These are phyloP conservation scores for Nemania abortiva DNA, from an alignment of 2,329 filamentous ascomycete genomes.

Conservation along the genomic window DNA sequence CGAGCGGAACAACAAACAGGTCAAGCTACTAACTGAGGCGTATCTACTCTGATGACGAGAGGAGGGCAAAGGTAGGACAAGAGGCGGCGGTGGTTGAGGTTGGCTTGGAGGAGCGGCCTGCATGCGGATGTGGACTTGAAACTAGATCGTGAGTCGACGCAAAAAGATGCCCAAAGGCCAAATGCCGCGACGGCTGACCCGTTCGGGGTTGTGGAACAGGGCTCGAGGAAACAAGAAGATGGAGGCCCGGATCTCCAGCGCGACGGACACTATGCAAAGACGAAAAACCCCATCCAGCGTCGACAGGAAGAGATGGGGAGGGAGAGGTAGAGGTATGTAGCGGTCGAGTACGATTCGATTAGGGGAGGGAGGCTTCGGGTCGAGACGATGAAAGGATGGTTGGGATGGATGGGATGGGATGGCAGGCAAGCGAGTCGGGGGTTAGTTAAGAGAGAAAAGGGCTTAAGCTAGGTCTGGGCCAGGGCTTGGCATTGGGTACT, in stretches of 20 bases:
- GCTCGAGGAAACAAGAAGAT: conserved; percentile 36
- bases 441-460: conserved; percentile 38
- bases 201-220: conserved; percentile 32
- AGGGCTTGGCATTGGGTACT: conserved; percentile 32
- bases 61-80: conserved; percentile 35
- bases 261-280: conserved; percentile 49
- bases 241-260: conserved; percentile 52
- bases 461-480: conserved; percentile 37
- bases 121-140: conserved; percentile 40
- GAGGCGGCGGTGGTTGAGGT: conserved; percentile 24
- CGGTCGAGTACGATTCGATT: conserved; percentile 34
- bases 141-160: conserved; percentile 45
- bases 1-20: conserved; percentile 13
- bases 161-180: conserved; percentile 41
- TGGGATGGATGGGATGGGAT: conserved; percentile 41
- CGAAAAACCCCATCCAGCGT: conserved; percentile 49
- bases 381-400: conserved; percentile 43
- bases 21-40: conserved; percentile 25
- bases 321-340: conserved; percentile 14
- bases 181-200: conserved; percentile 48
- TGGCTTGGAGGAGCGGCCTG: conserved; percentile 40
- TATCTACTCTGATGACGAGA: conserved; percentile 26
- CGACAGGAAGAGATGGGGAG: conserved; percentile 41
- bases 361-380: conserved; percentile 40
- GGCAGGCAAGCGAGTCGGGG: conserved; percentile 34